Conservation (phyloP, 805 yeast genomes). For the Candida dendrica region DNA sequence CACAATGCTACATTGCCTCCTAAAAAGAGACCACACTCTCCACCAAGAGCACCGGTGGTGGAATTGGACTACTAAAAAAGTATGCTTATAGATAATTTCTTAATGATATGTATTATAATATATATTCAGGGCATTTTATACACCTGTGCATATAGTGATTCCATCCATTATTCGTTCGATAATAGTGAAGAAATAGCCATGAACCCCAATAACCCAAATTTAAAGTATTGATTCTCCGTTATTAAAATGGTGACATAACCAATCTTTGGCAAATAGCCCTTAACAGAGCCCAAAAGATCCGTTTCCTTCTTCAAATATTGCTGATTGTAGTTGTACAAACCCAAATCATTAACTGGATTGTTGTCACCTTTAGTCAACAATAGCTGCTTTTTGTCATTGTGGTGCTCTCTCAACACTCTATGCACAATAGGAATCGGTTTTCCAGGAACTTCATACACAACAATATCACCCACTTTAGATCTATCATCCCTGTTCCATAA, state of each 20-base stretch:
- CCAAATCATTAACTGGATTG: conserved; percentile 85
- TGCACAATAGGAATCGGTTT: conserved; percentile 94
- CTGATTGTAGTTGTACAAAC: conserved; percentile 72
- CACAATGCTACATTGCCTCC: neutral
- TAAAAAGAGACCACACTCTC: conserved; percentile 16
- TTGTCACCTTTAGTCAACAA: conserved; percentile 94
- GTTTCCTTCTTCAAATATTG: conserved; percentile 65
- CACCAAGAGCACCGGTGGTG: conserved; percentile 17
- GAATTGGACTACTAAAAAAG: conserved; percentile 26
- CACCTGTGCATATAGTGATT: no score
- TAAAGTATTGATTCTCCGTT: conserved; percentile 81
- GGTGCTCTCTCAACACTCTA: conserved; percentile 85
- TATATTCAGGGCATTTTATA: no score
- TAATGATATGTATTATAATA: no score
- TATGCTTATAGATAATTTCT: neutral
- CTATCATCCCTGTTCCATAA: conserved; percentile 76
- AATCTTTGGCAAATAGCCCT: conserved; percentile 80
- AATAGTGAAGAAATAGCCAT: conserved; percentile 67
- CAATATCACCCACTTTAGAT: conserved; percentile 83
- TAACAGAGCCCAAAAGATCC: conserved; percentile 88
- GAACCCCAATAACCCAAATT: conserved; percentile 67
- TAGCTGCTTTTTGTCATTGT: conserved; percentile 46
- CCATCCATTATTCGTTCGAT: conserved; percentile 36
- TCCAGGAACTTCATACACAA: conserved; percentile 78
- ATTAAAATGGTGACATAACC: conserved; percentile 90